A percentile compares a stretch with the other conserved stretches of the same genome.
Evolutionary conservation across 345 rosid species (phyloP).

Genomic region (Xanthoceras sorbifolium): DNA sequence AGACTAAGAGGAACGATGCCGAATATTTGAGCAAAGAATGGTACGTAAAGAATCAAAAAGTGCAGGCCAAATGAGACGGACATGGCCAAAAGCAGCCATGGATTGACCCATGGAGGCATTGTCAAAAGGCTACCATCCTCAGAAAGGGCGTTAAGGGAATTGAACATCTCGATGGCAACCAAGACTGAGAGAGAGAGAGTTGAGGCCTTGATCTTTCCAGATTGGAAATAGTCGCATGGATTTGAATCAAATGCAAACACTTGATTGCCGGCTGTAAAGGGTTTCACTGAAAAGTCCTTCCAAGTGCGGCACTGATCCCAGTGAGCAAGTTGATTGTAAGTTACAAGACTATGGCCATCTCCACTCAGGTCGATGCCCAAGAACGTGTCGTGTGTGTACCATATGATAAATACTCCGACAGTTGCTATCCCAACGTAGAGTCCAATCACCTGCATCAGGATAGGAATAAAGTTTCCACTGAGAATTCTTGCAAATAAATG

Average conservation of each 20-base stretch:
- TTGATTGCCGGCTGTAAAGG: slow-evolving; percentile 78
- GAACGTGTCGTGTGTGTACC: slow-evolving; percentile 79
- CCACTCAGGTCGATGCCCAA: slow-evolving; percentile 85
- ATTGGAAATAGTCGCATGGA: slow-evolving; percentile 85
- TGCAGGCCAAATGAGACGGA: slow-evolving; percentile 75
- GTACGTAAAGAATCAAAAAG: slow-evolving; percentile 82
- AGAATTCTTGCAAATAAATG: not conserved
- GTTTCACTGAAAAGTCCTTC: slow-evolving; percentile 64
- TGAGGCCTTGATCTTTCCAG: slow-evolving; percentile 86
- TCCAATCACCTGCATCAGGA: slow-evolving; percentile 72
- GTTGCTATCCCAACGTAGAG: slow-evolving; percentile 92
- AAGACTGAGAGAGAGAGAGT: slow-evolving; percentile 87
- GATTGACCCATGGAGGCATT: slow-evolving; percentile 99
- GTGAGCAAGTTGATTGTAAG: slow-evolving; percentile 75
- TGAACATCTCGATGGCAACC: slow-evolving; percentile 98
- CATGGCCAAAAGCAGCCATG: slow-evolving; percentile 85
- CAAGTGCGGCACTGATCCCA: slow-evolving; percentile 87
- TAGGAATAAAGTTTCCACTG: not conserved
- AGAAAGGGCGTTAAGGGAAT: slow-evolving; percentile 89
- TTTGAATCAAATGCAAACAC: slow-evolving; percentile 49
- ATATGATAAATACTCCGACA: slow-evolving; percentile 88
- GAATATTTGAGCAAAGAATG: slow-evolving; percentile 79
- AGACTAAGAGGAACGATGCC: slow-evolving; percentile 82
- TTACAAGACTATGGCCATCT: slow-evolving; percentile 87
- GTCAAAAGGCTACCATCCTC: slow-evolving; percentile 82